Base-by-base conservation (phyloP, 441 rosid genomes). In the Pelargonium citronellum region DNA sequence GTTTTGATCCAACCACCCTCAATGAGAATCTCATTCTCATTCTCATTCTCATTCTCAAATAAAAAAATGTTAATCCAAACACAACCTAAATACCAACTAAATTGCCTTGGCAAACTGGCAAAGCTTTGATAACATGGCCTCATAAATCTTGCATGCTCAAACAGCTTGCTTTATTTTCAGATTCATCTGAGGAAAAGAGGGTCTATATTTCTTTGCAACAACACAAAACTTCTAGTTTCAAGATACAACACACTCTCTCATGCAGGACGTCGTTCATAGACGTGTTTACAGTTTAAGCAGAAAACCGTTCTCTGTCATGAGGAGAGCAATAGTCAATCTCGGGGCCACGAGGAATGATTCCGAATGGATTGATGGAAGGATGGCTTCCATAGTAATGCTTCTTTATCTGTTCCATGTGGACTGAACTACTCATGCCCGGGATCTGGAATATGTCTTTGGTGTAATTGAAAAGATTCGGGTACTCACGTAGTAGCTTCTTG, bases 321-420 rank as follows among this genome's bases (percentile, higher is more conserved):
- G 90, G 85, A 0, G 87, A 76, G 24, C 87, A 71, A 68, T 82
- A 91, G 76, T 91, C 74, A 7, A 86, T 79, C 64, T 84, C 76
- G 19, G 92, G 96, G 74, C 98, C 98, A 15, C 39, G 39, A 68
- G 95, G 95, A 63, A 91, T 71, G 70, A 89, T 88, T 19, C 96
- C 92, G 7, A 75, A 85, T 4, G 89, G 92, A 77, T 91, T 88
- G 72, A 88, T 85, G 0, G 88, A 71, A 43, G 91, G 97, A 72
- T 91, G 91, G 73, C 97, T 93, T 65, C 96, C 95, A n/a, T 93
- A 93, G 76, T 91, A 91, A 73, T 88, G 90, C 1, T 73, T 81
- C 87, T 89, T 93, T 75, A 93, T 93, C 74, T 91, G 96, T 67
- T 78, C 80, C 97, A 89, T 83, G 77, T 88, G 81, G 47, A 93